Evolutionary conservation across 108 stramenopile species (phyloP).

Genomic region (Discostella stelligeroides): DNA sequence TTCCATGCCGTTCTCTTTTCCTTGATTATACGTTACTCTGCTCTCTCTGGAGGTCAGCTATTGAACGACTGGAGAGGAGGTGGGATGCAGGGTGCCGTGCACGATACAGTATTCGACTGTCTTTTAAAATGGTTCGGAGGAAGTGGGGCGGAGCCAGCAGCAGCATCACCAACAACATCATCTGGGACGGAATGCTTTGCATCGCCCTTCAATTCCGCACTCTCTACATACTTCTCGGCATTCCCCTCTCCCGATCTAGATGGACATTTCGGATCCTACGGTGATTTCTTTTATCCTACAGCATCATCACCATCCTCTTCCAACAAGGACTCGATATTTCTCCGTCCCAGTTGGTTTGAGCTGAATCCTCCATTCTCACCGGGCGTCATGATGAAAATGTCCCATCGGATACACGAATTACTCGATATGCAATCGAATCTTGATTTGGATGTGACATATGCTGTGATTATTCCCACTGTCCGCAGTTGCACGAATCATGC

Average conservation of each 20-base stretch:
- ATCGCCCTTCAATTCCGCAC: constrained; percentile 65
- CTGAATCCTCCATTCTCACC: constrained; percentile 83
- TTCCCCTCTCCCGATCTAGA: constrained; percentile 68
- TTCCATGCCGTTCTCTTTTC: constrained; percentile 65
- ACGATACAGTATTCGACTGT: constrained; percentile 62
- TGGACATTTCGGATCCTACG: constrained; percentile 77
- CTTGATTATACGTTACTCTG: constrained; percentile 67
- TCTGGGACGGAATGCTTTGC: constrained; percentile 70
- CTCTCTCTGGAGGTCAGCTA: constrained; percentile 72
- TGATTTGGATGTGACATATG: constrained; percentile 54
- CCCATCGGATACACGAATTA: constrained; percentile 40
- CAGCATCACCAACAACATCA: constrained; percentile 1
- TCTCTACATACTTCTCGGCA: constrained; percentile 58
- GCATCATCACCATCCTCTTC: neutral
- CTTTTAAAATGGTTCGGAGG: constrained; percentile 43
- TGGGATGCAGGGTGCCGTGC: constrained; percentile 84
- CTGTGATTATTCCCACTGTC: constrained; percentile 67
- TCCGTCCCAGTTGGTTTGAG: constrained; percentile 57
- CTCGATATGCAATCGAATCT: constrained; percentile 33
- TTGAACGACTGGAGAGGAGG: constrained; percentile 69
- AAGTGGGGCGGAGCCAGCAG: too few relatives aligned
- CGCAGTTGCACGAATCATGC: neutral
- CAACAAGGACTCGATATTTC: constrained; percentile 6
- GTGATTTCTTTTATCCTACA: constrained; percentile 58
- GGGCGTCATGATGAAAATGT: constrained; percentile 69